Percentiles rank a stretch among this genome's conserved stretches.
Evolutionary conservation across 1,284 basidiomycete genomes (phyloP).

Genomic region (Tilletiaria anomala): DNA sequence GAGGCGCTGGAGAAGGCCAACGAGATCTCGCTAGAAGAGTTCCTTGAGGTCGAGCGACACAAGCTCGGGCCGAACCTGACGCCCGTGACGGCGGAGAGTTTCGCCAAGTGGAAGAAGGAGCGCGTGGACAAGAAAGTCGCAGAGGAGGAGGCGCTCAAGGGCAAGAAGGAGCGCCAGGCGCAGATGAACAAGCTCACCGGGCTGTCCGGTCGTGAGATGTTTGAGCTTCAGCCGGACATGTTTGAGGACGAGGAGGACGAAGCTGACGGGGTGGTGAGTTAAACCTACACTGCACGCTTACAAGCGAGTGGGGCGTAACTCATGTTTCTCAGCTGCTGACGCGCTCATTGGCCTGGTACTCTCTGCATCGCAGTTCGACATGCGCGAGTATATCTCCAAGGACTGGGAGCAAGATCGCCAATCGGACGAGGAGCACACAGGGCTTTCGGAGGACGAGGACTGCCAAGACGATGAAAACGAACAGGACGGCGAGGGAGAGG

Average conservation of each 20-base stretch:
- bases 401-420: constrained; percentile 30
- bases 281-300: not conserved
- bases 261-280: constrained; percentile 44
- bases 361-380: constrained; percentile 15
- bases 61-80: constrained; percentile 52
- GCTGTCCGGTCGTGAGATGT: constrained; percentile 89
- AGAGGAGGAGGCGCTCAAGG: constrained; percentile 77
- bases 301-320: too few relatives aligned
- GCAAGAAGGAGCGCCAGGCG: constrained; percentile 68
- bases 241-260: constrained; percentile 57
- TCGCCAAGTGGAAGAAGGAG: constrained; percentile 78
- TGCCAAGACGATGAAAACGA: constrained; percentile 5
- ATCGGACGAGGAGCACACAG: too few relatives aligned
- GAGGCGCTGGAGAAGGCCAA: constrained; percentile 61
- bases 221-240: constrained; percentile 85
- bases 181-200: constrained; percentile 74
- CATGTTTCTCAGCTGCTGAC: not conserved
- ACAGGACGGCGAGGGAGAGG: constrained; percentile 8
- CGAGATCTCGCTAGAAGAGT: constrained; percentile 84
- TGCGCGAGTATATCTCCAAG: constrained; percentile 28
- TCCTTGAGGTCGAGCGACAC: constrained; percentile 96
- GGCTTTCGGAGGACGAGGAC: too few relatives aligned
- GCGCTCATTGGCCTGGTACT: not conserved
- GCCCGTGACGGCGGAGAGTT: constrained; percentile 85
- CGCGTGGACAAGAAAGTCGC: constrained; percentile 48